Evolutionary conservation across 768 basidiomycete genomes (phyloP).

Genomic region (Mycena belliarum): DNA sequence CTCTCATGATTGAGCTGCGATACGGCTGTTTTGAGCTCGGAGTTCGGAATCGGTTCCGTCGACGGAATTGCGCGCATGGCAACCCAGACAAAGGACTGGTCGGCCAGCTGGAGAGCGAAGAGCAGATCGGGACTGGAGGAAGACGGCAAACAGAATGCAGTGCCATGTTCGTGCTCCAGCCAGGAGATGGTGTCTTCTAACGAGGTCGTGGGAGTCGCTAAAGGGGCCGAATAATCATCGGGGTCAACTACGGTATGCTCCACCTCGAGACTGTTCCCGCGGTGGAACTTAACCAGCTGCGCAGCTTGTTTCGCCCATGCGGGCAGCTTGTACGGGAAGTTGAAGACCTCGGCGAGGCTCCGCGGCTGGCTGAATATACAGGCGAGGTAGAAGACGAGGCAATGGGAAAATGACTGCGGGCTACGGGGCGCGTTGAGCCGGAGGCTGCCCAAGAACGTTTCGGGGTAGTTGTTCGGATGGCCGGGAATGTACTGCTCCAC

Average conservation of each 20-base stretch:
- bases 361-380: neutral
- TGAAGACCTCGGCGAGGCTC: neutral
- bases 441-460: neutral
- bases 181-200: neutral
- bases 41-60: neutral
- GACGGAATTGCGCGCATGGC: neutral
- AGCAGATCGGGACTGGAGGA: neutral
- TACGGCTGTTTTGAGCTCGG: neutral
- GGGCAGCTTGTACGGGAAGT: slow-evolving; percentile 1
- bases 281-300: neutral
- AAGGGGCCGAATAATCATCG: neutral
- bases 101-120: neutral
- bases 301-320: slow-evolving; percentile 7
- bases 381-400: neutral
- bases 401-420: neutral
- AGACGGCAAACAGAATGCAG: neutral
- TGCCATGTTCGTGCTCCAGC: neutral
- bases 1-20: neutral
- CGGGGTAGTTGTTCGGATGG: neutral
- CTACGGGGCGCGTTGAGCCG: neutral
- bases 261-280: too few relatives aligned
- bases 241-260: neutral
- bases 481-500: neutral
- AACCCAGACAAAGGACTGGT: neutral
- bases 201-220: neutral